Conservation (phyloP, 129 eudicot genomes). For the Saussurea involucrata region DNA sequence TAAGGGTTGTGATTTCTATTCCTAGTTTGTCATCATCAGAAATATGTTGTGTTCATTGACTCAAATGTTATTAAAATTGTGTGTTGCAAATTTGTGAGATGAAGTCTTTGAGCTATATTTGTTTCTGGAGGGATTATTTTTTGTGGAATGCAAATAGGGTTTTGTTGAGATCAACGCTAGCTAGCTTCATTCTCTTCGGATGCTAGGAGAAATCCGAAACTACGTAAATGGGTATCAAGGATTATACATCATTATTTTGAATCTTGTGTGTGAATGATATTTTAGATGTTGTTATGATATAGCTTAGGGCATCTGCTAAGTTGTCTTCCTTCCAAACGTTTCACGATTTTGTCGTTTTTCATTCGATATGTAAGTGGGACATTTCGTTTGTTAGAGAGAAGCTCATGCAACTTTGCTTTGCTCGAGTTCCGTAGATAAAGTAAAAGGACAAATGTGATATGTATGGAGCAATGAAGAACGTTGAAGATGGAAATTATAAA, state of each 20-base stretch:
- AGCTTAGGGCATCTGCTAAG: background rate
- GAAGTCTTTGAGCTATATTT: background rate
- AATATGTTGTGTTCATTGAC: background rate
- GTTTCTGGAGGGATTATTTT: background rate
- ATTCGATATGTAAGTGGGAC: background rate
- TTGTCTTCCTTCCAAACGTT: background rate
- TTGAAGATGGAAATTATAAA: background rate
- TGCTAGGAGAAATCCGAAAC: background rate
- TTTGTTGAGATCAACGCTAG: background rate
- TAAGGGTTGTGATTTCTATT: background rate
- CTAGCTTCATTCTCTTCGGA: background rate
- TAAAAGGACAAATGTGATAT: background rate
- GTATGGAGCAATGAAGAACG: background rate
- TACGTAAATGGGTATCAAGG: background rate
- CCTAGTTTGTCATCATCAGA: background rate
- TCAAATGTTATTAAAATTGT: background rate
- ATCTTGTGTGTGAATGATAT: background rate
- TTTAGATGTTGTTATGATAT: background rate
- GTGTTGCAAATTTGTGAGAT: slow-evolving; percentile 1
- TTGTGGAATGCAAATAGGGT: background rate
- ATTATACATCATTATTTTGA: background rate
- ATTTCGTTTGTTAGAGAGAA: background rate
- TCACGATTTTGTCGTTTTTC: background rate
- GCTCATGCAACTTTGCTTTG: background rate
- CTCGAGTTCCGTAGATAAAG: background rate